Base-by-base conservation (phyloP, 1,284 basidiomycete genomes). In the Cutaneotrichosporon arboriforme region DNA sequence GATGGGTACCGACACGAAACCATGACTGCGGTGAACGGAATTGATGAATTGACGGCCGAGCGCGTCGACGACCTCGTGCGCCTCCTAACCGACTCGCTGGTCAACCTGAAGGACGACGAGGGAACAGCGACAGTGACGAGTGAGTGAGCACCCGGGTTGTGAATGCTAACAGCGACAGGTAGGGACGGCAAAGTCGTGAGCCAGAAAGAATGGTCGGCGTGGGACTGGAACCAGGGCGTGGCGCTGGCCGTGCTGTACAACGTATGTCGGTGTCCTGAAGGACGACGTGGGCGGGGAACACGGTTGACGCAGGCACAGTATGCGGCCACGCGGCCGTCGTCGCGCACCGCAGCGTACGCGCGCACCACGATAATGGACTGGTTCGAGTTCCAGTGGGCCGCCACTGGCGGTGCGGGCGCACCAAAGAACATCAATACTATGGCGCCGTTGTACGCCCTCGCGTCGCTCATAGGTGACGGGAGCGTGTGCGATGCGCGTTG, bases 351-450 rank as follows among this genome's bases (percentile, higher is more conserved):
- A 14, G 31, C 40, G 14, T 46, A 55, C 38, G 58, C 61, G 0
- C 65, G 81, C 13, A 57, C 73, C 14, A 79, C 81, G 39, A 72
- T 77, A n/a, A 64, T 79, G 41, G 65, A 64, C 35, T 83, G 81
- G 81, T 82, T 82, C 67, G 66, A 69, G 8, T 75, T 77, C 48
- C 77, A 79, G 14, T 79, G 80, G 57, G 73, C 75, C 42, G 70
- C 79, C 26, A 59, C 58, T 3, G 46, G 51, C 12, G 60, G 55
- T 8, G 54, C 57, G n/a, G 80, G 79, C 10, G 81, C 80, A 3
- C 80, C 80, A 13, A 81, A 82, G 77, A 83, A 83, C 63, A 80
- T 83, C 55, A 82, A 82, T 65, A 83, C 81, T 1, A 81, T 83
- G 80, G 79, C 81, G 4, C 79, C 81, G 0, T 70, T 83, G 22